Evolutionary conservation across 2,329 filamentous ascomycete species (phyloP), one percentile per base, ranked within the genome.

Genomic region (Fusarium xyrophilum): DNA sequence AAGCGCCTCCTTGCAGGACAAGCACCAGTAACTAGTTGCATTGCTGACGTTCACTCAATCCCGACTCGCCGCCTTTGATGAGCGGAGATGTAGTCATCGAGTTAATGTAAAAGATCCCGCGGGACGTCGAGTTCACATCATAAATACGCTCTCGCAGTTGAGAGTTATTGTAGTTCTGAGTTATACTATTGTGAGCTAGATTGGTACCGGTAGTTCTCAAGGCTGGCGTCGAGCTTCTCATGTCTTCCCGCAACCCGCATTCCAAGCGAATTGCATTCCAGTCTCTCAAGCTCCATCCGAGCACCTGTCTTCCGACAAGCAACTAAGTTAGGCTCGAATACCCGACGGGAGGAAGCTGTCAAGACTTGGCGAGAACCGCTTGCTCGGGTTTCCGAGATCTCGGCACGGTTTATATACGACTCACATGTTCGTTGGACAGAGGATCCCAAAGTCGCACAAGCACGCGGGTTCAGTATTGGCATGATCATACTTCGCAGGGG

Each of bases 361-460:
- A 27, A 32, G 39, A 53, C 64, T 59, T 65, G 48, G 63, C 58
- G 56, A 56, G 40, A 65, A 63, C 63, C 66, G 23, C 19, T 52
- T 36, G 52, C 36, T 46, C 46, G 61, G 67, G 42, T 60, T 56
- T 46, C 28, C 43, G 56, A 63, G 47, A 55, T 57, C 35, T 56
- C 30, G 40, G 50, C 56, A 63, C 44, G 46, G 54, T 63, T 19
- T 3, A 17, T 51, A n/a, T 44, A 28, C 8, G 23, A 40, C 33
- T 52, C 43, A 60, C 54, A 43, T 50, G 36, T 23, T 32, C 23
- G 21, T 27, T 33, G 13, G 39, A 33, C 17, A 56, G 15, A 53
- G 33, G 9, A 30, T 43, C 32, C 48, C 62, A 39, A n/a, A 32
- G 50, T 51, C 28, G 35, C 27, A 65, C 52, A 51, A 38, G 35